These are phyloP conservation scores for Populus pruinosa DNA, from an alignment of 345 rosid genomes.

Conservation along the genomic window DNA sequence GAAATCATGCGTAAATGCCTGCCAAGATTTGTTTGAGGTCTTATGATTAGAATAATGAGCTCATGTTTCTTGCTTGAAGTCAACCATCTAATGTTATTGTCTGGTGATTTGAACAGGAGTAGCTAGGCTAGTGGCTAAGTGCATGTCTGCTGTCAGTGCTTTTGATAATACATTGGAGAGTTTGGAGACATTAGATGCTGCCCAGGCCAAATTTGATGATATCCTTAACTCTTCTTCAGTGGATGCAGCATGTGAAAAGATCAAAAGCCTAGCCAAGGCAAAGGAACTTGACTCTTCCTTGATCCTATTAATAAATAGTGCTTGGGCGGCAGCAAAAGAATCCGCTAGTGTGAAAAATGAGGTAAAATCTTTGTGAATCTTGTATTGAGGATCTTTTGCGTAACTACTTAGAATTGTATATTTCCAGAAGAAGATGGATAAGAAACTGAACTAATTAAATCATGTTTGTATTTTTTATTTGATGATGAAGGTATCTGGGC, in stretches of 20 bases:
- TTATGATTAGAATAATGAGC: not conserved
- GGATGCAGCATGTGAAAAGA: conserved; percentile 80
- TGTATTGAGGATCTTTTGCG: not conserved
- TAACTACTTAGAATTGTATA: too few relatives aligned
- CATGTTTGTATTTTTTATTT: too few relatives aligned
- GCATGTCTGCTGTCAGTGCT: conserved; percentile 82
- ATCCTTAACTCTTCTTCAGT: conserved; percentile 74
- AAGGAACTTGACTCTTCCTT: conserved; percentile 90
- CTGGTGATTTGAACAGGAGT: conserved; percentile 47
- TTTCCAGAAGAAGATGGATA: too few relatives aligned
- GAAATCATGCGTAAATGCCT: too few relatives aligned
- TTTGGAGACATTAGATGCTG: conserved; percentile 66
- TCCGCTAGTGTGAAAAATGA: conserved; percentile 70
- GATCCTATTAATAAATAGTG: conserved; percentile 73
- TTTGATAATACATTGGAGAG: conserved; percentile 71
- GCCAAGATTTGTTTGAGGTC: not conserved
- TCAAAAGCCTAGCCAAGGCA: conserved; percentile 74
- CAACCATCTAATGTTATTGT: not conserved
- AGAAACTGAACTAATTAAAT: too few relatives aligned
- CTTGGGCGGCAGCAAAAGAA: conserved; percentile 89
- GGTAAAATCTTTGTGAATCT: conserved; percentile 36
- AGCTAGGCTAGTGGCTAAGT: conserved; percentile 75
- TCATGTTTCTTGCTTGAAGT: not conserved
- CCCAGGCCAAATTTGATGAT: conserved; percentile 85
- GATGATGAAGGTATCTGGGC: too few relatives aligned